phyloP scores from a whole-genome alignment of 192 early-diverging fungal species.

The Backusella luteola region DNA sequence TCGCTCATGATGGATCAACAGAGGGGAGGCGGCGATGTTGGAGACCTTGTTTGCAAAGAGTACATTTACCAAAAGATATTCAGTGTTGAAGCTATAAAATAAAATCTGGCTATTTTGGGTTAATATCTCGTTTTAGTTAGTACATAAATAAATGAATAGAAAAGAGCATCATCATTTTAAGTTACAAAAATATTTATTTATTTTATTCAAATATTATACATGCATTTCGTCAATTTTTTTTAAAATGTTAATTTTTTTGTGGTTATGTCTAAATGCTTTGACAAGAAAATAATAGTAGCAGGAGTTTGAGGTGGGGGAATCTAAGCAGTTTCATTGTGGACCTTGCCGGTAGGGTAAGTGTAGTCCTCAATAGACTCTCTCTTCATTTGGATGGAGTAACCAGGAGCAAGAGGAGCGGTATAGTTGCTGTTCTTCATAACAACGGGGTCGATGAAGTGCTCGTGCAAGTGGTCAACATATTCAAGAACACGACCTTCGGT shows the following conservation, averaged over 20 bases:
- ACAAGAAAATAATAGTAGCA: neutral
- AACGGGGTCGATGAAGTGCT: slow-evolving; percentile 37
- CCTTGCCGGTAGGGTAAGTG: slow-evolving; percentile 32
- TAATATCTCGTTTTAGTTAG: neutral
- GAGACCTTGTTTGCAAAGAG: neutral
- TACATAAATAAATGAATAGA: neutral
- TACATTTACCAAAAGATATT: neutral
- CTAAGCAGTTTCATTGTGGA: neutral
- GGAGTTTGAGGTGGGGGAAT: neutral
- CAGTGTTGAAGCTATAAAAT: neutral
- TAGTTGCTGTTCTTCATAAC: slow-evolving; percentile 34
- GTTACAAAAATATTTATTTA: slow-evolving; percentile 1
- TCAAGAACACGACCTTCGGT: slow-evolving; percentile 34
- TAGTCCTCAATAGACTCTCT: slow-evolving; percentile 32
- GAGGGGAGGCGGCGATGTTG: neutral
- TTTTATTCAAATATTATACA: neutral
- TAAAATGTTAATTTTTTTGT: neutral
- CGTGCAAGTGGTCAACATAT: slow-evolving; percentile 42
- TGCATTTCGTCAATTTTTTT: neutral
- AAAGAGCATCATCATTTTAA: neutral
- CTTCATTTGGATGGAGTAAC: slow-evolving; percentile 39
- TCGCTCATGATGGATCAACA: neutral
- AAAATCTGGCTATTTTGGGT: neutral
- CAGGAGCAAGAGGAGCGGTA: slow-evolving; percentile 28
- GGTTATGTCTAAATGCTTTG: neutral